Conservation (phyloP, 176 grass and related monocot species). For the Avena sativa region DNA sequence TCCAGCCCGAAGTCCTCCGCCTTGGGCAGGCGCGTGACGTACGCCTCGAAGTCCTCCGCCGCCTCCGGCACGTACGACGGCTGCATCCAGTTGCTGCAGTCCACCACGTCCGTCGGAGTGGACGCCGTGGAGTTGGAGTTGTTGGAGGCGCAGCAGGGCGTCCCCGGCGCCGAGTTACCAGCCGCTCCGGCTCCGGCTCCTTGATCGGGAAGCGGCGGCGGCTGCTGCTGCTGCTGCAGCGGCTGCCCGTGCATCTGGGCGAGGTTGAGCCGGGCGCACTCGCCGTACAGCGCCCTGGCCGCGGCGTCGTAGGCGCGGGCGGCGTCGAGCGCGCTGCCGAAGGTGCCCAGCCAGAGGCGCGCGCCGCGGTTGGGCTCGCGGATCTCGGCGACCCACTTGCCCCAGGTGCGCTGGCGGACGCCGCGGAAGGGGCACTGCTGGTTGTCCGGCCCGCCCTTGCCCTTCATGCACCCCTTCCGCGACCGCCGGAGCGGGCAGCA, state of each 20-base stretch:
- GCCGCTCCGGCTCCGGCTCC: background rate
- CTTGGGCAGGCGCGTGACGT: conserved; percentile 71
- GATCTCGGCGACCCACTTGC: conserved; percentile 93
- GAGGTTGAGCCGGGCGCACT: conserved; percentile 75
- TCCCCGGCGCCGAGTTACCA: background rate
- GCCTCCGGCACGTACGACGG: background rate
- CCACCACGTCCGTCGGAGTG: conserved; percentile 8
- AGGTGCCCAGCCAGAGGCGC: conserved; percentile 84
- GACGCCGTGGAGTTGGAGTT: conserved; percentile 20
- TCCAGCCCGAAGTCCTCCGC: conserved; percentile 89
- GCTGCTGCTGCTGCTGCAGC: background rate
- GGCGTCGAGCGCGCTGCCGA: conserved; percentile 63
- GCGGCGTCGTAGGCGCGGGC: conserved; percentile 66
- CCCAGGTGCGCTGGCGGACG: conserved; percentile 86
- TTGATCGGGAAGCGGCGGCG: background rate
- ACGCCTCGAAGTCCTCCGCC: conserved; percentile 66
- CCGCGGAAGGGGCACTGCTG: conserved; percentile 84
- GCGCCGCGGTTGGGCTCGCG: conserved; percentile 93
- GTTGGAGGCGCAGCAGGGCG: conserved; percentile 47
- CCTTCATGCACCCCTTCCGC: conserved; percentile 95
- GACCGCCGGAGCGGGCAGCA: conserved; percentile 83
- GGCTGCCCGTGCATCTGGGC: background rate
- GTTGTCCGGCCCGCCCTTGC: conserved; percentile 91
- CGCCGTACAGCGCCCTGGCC: conserved; percentile 65
- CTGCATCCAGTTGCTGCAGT: conserved; percentile 23